Base-by-base conservation (phyloP, 345 rosid genomes). In the Erysimum cheiranthoides region DNA sequence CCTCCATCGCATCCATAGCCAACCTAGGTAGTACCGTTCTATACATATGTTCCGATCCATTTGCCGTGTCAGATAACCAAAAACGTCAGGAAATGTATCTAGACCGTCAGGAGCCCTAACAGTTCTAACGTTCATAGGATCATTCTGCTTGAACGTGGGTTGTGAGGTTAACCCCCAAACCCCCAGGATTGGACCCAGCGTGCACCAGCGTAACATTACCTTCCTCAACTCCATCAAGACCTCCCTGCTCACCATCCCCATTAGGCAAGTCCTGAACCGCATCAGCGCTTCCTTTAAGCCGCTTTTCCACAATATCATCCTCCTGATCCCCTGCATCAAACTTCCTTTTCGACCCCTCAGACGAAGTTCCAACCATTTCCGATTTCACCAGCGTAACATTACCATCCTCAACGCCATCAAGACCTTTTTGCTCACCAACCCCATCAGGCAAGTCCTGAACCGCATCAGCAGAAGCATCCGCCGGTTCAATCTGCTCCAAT, bases 171-270 rank as follows among this genome's bases (percentile, higher is more conserved):
- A 10, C 50, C 50, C 3, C 38, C 25, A n/a, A 28, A 39, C 36
- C 8, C 36, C 1, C 36, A 34, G 52, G n/a, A n/a, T 16, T 53
- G n/a, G n/a, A n/a, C n/a, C n/a, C n/a, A n/a, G n/a, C n/a, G n/a
- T 14, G 11, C 39, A 28, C 51, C 38, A 14, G 6, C 47, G 16
- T 21, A 30, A 11, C 39, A 4, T 50, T 3, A 34, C 18, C 45
- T 18, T 21, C 70, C 31, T 66, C 71, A 53, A 68, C 73, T 1
- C 61, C 61, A 21, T 52, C 72, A 52, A 68, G 13, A 66, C 71
- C 47, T 67, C 52, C 17, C 8, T 42, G 3, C 65, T 57, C 65
- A 58, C 14, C 66, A 57, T 58, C 32, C 11, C 38, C 60, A 49
- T 17, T 17, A 9, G 70, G 36, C 25, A 21, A 21, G 25, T 21